These are phyloP conservation scores for Scheffersomyces lignosus DNA, from an alignment of 805 yeast species.

Conservation along the genomic window DNA sequence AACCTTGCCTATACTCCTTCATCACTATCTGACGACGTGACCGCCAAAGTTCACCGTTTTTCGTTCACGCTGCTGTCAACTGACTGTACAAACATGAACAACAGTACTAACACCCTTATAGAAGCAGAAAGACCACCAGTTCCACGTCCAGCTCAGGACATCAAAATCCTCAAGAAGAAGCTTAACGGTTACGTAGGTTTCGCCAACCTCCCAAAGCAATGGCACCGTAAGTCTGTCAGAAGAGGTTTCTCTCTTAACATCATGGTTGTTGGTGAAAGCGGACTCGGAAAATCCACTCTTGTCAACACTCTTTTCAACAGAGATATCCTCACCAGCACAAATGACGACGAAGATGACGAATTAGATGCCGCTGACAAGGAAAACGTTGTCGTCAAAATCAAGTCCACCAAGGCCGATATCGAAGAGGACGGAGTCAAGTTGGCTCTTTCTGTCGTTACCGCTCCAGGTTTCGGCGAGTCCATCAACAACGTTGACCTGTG, in stretches of 20 bases:
- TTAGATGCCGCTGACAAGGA: constrained; percentile 19
- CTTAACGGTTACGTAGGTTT: constrained; percentile 94
- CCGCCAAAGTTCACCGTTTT: too few relatives aligned
- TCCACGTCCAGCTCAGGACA: constrained; percentile 26
- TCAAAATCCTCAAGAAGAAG: constrained; percentile 75
- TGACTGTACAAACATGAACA: too few relatives aligned
- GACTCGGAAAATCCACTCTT: constrained; percentile 90
- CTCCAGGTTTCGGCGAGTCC: constrained; percentile 93
- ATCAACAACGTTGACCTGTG: constrained; percentile 72
- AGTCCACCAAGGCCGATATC: constrained; percentile 56
- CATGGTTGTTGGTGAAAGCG: constrained; percentile 88
- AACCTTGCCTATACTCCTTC: too few relatives aligned
- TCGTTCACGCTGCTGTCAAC: too few relatives aligned
- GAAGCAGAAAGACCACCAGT: constrained; percentile 4
- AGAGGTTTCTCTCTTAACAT: constrained; percentile 84
- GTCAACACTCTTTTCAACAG: constrained; percentile 80
- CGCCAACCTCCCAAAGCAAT: constrained; percentile 96
- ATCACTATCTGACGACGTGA: too few relatives aligned
- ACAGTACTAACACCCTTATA: too few relatives aligned
- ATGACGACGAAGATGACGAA: constrained; percentile 19
- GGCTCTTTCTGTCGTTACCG: constrained; percentile 77
- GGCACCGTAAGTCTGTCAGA: constrained; percentile 89
- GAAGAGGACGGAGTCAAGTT: constrained; percentile 94
- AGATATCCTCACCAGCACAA: constrained; percentile 31
- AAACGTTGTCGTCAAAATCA: constrained; percentile 50